Evolutionary conservation across 2,329 filamentous ascomycete genomes (phyloP).

Genomic region (Paramyrothecium sp.): DNA sequence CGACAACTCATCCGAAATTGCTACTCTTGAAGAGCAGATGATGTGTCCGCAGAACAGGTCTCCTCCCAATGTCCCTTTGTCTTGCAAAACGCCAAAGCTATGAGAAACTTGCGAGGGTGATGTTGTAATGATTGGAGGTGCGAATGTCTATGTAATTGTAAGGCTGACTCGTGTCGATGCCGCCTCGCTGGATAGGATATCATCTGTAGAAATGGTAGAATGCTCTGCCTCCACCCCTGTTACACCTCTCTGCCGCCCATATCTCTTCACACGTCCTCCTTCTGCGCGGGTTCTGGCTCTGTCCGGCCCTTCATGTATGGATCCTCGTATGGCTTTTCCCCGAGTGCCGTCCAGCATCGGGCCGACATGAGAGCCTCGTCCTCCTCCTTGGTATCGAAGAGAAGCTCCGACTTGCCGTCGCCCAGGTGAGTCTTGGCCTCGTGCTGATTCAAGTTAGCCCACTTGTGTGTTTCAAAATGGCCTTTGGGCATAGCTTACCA

Average conservation of each 20-base stretch:
- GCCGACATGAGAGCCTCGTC: constrained; percentile 42
- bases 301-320: constrained; percentile 7
- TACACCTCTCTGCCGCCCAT: background rate
- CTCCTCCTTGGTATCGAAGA: constrained; percentile 39
- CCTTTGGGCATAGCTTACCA: constrained; percentile 36
- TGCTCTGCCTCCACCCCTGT: background rate
- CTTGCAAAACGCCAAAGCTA: no score
- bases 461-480: fast-evolving
- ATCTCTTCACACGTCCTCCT: background rate
- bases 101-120: no score
- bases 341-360: constrained; percentile 40
- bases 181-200: no score
- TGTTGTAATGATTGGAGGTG: no score
- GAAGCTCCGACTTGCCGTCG: constrained; percentile 40
- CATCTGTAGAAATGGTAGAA: background rate
- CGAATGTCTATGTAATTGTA: no score
- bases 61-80: no score
- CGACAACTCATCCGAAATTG: no score
- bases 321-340: constrained; percentile 44
- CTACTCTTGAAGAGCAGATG: no score
- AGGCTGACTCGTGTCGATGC: no score
- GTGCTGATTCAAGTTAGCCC: constrained; percentile 28
- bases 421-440: constrained; percentile 42
- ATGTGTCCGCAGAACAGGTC: no score
- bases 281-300: background rate